A percentile compares a stretch with the other conserved stretches of the same genome.
These are phyloP conservation scores for Nakazawaea ernobii DNA, from an alignment of 805 yeast genomes.

Conservation along the genomic window DNA sequence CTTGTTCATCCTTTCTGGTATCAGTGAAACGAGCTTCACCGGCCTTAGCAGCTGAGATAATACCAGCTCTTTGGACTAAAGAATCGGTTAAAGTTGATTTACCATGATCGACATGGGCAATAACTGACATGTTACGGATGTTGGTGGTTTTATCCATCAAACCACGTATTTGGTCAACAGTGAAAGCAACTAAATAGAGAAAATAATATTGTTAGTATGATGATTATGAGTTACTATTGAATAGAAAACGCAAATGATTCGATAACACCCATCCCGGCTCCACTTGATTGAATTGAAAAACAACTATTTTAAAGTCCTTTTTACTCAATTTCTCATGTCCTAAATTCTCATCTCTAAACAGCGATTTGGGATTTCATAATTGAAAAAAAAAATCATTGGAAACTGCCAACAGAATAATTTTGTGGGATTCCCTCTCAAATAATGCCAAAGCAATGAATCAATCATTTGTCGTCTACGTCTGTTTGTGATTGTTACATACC, in stretches of 20 bases:
- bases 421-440: too few species aligned
- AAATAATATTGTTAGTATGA: neutral
- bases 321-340: too few species aligned
- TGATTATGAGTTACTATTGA: neutral
- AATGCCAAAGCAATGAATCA: too few species aligned
- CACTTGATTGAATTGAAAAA: too few species aligned
- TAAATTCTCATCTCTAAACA: too few species aligned
- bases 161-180: constrained; percentile 91
- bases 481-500: constrained; percentile 2
- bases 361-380: too few species aligned
- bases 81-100: constrained; percentile 99
- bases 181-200: constrained; percentile 40
- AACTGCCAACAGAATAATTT: too few species aligned
- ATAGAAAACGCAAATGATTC: too few species aligned
- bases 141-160: constrained; percentile 99
- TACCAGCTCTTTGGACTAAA: constrained; percentile 98
- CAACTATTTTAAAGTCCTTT: too few species aligned
- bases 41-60: constrained; percentile 98
- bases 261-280: too few species aligned
- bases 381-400: too few species aligned
- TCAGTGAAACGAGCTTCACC: constrained; percentile 99
- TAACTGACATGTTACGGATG: constrained; percentile 99
- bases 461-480: too few species aligned
- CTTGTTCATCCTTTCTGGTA: constrained; percentile 99
- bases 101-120: constrained; percentile 99